Evolutionary conservation across 2,329 filamentous ascomycete genomes (phyloP).

Genomic region (Colletotrichum horii): DNA sequence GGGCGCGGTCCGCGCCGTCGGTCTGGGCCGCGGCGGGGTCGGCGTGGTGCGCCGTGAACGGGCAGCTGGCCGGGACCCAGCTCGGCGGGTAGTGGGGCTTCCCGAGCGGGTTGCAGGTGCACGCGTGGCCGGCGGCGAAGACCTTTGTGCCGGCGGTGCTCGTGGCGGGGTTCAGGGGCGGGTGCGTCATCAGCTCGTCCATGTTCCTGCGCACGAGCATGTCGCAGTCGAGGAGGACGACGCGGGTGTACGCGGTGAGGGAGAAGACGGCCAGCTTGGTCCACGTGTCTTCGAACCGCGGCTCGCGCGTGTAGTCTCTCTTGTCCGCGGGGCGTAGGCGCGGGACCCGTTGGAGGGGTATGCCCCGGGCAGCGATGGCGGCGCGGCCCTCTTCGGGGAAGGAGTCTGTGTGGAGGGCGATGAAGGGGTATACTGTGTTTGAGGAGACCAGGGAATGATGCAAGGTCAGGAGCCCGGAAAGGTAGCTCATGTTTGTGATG

Average conservation of each 20-base stretch:
- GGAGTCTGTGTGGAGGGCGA: not conserved
- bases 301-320: not conserved
- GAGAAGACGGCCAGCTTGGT: slow-evolving; percentile 54
- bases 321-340: not conserved
- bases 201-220: slow-evolving; percentile 86
- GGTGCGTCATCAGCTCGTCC: slow-evolving; percentile 86
- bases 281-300: not conserved
- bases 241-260: slow-evolving; percentile 75
- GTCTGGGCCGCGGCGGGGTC: slow-evolving; percentile 43
- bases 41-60: slow-evolving; percentile 61
- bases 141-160: slow-evolving; percentile 45
- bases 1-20: not conserved
- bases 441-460: not conserved
- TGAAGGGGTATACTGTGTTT: not conserved
- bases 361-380: not conserved
- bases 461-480: not conserved
- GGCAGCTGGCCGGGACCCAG: slow-evolving; percentile 66
- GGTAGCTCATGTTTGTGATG: not conserved
- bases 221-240: slow-evolving; percentile 86
- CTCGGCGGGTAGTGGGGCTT: slow-evolving; percentile 78
- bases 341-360: not conserved
- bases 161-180: slow-evolving; percentile 64
- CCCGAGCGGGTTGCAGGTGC: slow-evolving; percentile 81
- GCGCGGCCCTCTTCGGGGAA: not conserved
- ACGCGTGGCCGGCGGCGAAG: slow-evolving; percentile 84